phyloP scores from a whole-genome alignment of 1,139 yeast genomes.

The Debaryomyces sp. region DNA sequence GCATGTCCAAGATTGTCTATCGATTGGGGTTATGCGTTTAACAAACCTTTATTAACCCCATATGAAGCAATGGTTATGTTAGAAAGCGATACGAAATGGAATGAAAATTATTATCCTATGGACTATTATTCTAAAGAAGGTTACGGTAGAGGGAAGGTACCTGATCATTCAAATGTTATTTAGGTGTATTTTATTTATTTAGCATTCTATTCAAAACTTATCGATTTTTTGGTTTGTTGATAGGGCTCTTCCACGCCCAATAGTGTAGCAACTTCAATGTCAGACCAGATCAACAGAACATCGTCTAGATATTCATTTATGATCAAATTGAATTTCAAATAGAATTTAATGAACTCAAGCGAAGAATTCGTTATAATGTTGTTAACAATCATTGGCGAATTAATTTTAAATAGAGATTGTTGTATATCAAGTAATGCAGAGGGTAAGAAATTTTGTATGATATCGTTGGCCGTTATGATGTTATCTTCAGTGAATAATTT shows the following conservation, averaged over 20 bases:
- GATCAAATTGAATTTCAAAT: conserved; percentile 47
- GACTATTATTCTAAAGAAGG: conserved; percentile 92
- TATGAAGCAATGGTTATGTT: conserved; percentile 94
- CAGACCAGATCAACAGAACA: conserved; percentile 51
- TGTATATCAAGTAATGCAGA: conserved; percentile 65
- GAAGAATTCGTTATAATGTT: conserved; percentile 55
- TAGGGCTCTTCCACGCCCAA: conserved; percentile 55
- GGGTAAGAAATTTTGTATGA: conserved; percentile 56
- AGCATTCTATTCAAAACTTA: conserved; percentile 7
- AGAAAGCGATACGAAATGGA: conserved; percentile 71
- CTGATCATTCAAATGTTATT: conserved; percentile 31
- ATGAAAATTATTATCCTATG: conserved; percentile 80
- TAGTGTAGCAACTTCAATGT: conserved; percentile 62
- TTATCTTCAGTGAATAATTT: conserved; percentile 53
- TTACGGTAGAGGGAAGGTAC: conserved; percentile 85
- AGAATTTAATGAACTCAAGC: conserved; percentile 53
- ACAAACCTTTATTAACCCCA: conserved; percentile 89
- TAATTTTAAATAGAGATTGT: conserved; percentile 55
- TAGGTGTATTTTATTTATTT: conserved; percentile 1
- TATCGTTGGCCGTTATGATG: conserved; percentile 43
- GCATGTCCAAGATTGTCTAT: conserved; percentile 97
- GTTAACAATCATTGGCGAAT: conserved; percentile 64
- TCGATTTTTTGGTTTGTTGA: conserved; percentile 11
- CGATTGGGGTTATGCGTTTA: conserved; percentile 99
- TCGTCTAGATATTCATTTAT: conserved; percentile 43